Evolutionary conservation across 495 filamentous ascomycete species (phyloP), one percentile per base, ranked within the genome.

Genomic region (Poronia punctata): DNA sequence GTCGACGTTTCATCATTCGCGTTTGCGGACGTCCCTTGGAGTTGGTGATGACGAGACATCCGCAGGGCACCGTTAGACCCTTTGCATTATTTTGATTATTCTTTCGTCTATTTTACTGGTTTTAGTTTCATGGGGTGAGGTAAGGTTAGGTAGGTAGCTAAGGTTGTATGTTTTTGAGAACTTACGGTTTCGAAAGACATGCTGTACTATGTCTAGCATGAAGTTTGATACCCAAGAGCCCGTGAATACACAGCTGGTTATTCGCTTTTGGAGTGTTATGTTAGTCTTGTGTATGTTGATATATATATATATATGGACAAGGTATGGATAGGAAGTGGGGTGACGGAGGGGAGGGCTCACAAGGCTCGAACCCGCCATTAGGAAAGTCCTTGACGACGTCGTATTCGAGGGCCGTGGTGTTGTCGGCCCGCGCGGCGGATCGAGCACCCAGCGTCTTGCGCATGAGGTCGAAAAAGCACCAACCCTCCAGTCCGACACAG

Each of bases 231-330:
- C 42, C 42, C 35, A 45, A 26, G 24, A 45, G 27, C 42, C 42
- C 42, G 33, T 45, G 42, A 45, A 45, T 22, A 45, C 42, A 45
- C 42, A 45, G 42, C 42, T 45, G 42, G 42, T 45, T 45, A 34
- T 45, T 45, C 42, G 42, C 42, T 45, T 3, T 10, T 11, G 15
- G 9, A 17, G 5, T 8, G 8, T 18, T 7, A 8, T 8, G 35
- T 45, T 21, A 38, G 35, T 28, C 1, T 11, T 16, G 3, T 17
- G 19, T 17, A n/a, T n/a, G n/a, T n/a, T n/a, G n/a, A n/a, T n/a
- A n/a, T 17, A 17, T 16, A 10, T 4, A 32, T 3, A 32, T 3
- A 4, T 5, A 16, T 4, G 29, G n/a, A 10, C 8, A 16, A 17
- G 12, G 14, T 18, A 12, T 1, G 12, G 7, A n/a, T 11, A 17